Percentiles rank a stretch among this genome's conserved stretches.
Evolutionary conservation across 441 rosid species (phyloP).

Genomic region (Capsella rubella): DNA sequence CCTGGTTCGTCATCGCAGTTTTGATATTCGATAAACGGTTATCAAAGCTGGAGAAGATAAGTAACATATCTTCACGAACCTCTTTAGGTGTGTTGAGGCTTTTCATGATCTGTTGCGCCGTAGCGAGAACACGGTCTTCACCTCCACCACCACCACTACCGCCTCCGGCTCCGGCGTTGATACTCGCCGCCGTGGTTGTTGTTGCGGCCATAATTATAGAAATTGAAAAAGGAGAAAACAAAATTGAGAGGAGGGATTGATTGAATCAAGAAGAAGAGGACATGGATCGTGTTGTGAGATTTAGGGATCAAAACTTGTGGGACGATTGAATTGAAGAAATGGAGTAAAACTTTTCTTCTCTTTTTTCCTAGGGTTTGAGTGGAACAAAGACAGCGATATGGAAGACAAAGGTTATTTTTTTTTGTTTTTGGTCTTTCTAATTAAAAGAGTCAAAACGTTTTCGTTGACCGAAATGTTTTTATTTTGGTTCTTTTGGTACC

Average conservation of each 20-base stretch:
- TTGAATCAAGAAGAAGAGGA: constrained; percentile 27
- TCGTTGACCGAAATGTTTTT: background rate
- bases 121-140: constrained; percentile 95
- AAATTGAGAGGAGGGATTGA: constrained; percentile 4
- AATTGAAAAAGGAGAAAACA: background rate
- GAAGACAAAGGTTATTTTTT: background rate
- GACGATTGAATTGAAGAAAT: constrained; percentile 3
- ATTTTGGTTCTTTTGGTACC: background rate
- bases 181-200: constrained; percentile 43
- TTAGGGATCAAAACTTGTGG: background rate
- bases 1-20: constrained; percentile 62
- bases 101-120: constrained; percentile 97
- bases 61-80: constrained; percentile 92
- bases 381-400: constrained; percentile 20
- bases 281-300: constrained; percentile 1
- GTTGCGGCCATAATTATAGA: constrained; percentile 43
- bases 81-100: constrained; percentile 91
- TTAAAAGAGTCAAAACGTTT: background rate
- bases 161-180: constrained; percentile 45
- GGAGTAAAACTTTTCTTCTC: background rate
- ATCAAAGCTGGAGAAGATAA: constrained; percentile 93
- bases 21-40: constrained; percentile 94
- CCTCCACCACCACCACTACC: constrained; percentile 42
- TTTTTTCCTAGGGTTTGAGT: constrained; percentile 20
- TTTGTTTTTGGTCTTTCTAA: background rate